Evolutionary conservation across 164 flowering plant species (phyloP).

Genomic region (Sedum album): DNA sequence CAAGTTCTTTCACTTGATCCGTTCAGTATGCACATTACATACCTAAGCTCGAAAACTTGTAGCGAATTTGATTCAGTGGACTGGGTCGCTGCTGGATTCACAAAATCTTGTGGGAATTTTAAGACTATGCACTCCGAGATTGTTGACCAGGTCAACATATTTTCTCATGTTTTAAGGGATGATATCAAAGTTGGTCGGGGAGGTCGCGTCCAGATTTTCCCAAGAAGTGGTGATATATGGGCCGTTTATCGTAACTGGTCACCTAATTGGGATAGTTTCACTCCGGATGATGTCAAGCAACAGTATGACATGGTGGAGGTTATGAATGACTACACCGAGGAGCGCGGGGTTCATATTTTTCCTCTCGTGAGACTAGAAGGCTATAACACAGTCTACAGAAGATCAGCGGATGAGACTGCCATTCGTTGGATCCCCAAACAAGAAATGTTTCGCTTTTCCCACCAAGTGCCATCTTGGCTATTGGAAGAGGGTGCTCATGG

Average conservation of each 20-base stretch:
- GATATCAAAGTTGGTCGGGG: conserved; percentile 58
- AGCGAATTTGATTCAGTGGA: conserved; percentile 54
- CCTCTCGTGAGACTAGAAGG: conserved; percentile 62
- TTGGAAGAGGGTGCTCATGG: conserved; percentile 41
- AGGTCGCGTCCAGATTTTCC: conserved; percentile 63
- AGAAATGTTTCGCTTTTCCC: conserved; percentile 88
- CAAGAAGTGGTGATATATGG: conserved; percentile 80
- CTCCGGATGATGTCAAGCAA: conserved; percentile 62
- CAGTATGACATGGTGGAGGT: conserved; percentile 91
- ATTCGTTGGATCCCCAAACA: conserved; percentile 61
- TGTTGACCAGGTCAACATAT: conserved; percentile 63
- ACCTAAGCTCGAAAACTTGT: conserved; percentile 61
- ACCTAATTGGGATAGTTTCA: conserved; percentile 51
- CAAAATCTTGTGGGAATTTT: conserved; percentile 82
- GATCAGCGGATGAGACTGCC: conserved; percentile 27
- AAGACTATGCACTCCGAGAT: conserved; percentile 47
- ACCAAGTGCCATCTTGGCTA: conserved; percentile 79
- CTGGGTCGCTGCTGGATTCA: conserved; percentile 67
- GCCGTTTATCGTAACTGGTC: conserved; percentile 87
- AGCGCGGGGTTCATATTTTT: conserved; percentile 52
- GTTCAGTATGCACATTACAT: conserved; percentile 62
- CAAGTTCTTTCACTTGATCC: conserved; percentile 63
- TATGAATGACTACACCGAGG: conserved; percentile 63
- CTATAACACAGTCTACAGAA: conserved; percentile 66
- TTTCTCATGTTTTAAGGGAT: conserved; percentile 63